Base-by-base conservation (phyloP, 1,139 yeast genomes). In the Pichia inconspicua region DNA sequence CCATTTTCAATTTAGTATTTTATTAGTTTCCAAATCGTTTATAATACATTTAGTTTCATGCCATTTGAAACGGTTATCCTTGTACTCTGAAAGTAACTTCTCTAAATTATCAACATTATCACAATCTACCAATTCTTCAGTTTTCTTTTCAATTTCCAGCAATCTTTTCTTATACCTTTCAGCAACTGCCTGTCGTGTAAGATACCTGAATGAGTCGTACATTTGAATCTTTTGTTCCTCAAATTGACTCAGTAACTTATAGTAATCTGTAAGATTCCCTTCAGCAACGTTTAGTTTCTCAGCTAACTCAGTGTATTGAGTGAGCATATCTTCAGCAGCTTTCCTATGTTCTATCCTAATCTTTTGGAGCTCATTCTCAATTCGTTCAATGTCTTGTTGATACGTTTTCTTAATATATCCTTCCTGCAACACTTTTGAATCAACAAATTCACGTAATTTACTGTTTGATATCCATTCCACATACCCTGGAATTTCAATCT, bases 1-100 rank as follows among this genome's bases (percentile, higher is more conserved):
- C 83, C 89, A 47, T 75, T 70, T 74, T 43, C 90, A 66, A 54
- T 75, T 74, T 53, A 79, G 62, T 57, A 80, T 76, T 62, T 82
- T 89, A 50, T 68, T 69, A 36, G 83, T 66, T 48, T 76, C 60
- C 62, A 84, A 84, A 52, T 73, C 80, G 37, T 59, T 54, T 53
- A 74, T 37, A 15, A 37, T 37, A 2, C 22, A 19, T 19, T 37
- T 37, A 2, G 40, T 37, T 19, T 19, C 15, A 22, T 37, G 40
- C 40, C 40, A 37, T 7, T 22, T 19, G 5, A 12, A 74, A 34
- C 88, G 62, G 47, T 70, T 70, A 11, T 55, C 55, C 46, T 72
- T 68, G 57, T 80, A 84, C 14, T 64, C 65, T 28, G 62, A 62
- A 17, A 81, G 65, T 52, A 78, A 72, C 4, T 63, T 62, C 7